Percentiles rank a stretch among this genome's conserved stretches.
These are phyloP conservation scores for Camelina neglecta DNA, from an alignment of 345 rosid species.

Conservation along the genomic window DNA sequence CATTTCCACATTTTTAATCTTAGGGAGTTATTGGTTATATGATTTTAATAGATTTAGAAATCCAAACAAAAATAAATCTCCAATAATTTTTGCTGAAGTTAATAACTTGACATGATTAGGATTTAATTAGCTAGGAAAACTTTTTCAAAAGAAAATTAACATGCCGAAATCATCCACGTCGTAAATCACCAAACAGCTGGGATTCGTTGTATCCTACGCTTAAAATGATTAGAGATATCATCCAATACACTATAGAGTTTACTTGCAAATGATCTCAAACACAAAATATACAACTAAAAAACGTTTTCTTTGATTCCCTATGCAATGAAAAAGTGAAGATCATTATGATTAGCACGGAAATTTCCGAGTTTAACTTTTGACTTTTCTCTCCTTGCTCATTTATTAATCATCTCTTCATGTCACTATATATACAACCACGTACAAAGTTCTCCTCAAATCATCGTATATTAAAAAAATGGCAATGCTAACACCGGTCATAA, in stretches of 20 bases:
- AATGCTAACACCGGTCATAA: conserved; percentile 32
- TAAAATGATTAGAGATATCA: background rate
- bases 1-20: too few species aligned
- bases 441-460: background rate
- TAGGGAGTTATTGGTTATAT: too few species aligned
- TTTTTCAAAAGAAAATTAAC: conserved; percentile 2
- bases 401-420: conserved; percentile 13
- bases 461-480: conserved; percentile 24
- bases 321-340: conserved; percentile 31
- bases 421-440: conserved; percentile 25
- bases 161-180: conserved; percentile 37
- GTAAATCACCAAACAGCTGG: conserved; percentile 29
- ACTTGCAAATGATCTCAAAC: background rate
- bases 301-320: conserved; percentile 24
- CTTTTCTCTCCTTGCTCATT: conserved; percentile 26
- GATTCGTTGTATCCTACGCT: conserved; percentile 17
- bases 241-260: background rate
- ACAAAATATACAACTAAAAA: background rate
- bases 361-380: conserved; percentile 36
- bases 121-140: background rate
- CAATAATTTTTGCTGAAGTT: too few species aligned
- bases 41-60: too few species aligned
- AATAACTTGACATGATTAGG: background rate
- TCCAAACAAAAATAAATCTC: too few species aligned
- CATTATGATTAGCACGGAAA: conserved; percentile 26